Evolutionary conservation across 495 filamentous ascomycete genomes (phyloP).

Genomic region (Hyaloscypha variabilis): DNA sequence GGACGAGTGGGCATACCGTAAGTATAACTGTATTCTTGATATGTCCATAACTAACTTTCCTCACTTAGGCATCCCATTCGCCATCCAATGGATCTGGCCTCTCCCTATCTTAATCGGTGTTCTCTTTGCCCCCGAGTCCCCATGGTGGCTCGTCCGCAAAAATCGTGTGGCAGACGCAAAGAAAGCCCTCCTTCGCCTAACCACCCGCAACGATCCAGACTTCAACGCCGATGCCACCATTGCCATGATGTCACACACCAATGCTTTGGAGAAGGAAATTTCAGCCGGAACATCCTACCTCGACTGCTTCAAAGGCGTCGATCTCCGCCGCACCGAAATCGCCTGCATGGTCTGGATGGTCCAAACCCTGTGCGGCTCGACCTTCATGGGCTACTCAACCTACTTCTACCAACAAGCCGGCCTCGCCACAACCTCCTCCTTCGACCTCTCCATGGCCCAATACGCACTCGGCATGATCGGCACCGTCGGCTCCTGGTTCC

Average conservation of each 20-base stretch:
- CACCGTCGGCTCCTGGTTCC: constrained; percentile 53
- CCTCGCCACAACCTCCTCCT: constrained; percentile 52
- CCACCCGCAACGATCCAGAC: constrained; percentile 48
- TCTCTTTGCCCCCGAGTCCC: constrained; percentile 70
- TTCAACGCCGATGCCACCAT: constrained; percentile 67
- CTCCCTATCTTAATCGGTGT: constrained; percentile 64
- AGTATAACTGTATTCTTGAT: constrained; percentile 31
- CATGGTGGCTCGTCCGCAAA: constrained; percentile 75
- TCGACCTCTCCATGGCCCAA: constrained; percentile 53
- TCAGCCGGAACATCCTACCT: constrained; percentile 59
- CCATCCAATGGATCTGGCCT: constrained; percentile 76
- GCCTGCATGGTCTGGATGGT: constrained; percentile 70
- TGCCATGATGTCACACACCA: constrained; percentile 73
- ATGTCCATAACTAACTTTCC: not conserved
- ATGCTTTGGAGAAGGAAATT: constrained; percentile 62
- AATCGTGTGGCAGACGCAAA: constrained; percentile 59
- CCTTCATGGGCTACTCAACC: constrained; percentile 69
- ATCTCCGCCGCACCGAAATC: constrained; percentile 71
- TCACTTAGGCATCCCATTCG: constrained; percentile 24
- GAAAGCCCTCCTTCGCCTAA: constrained; percentile 59
- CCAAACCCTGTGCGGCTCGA: constrained; percentile 70
- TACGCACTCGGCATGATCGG: constrained; percentile 53
- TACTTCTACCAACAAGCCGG: constrained; percentile 74
- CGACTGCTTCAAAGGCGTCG: constrained; percentile 69
- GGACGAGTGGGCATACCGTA: constrained; percentile 63